Evolutionary conservation across 345 rosid species (phyloP), one percentile per base, ranked within the genome.

Genomic region (Cardamine chenopodiifolia): DNA sequence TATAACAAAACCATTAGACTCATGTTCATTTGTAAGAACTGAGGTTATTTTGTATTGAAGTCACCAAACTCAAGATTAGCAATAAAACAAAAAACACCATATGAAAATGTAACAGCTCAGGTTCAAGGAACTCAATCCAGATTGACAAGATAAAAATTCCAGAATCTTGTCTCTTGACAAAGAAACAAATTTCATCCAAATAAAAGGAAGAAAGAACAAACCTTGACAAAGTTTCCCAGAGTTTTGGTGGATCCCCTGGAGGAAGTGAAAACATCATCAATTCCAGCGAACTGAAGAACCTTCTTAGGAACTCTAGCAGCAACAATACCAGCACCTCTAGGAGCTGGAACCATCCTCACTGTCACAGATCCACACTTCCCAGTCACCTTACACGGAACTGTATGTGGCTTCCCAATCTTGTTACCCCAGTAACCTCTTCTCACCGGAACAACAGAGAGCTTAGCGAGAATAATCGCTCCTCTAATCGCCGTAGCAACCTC

Each of bases 351-450:
- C 97, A 91, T 89, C 78, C 97, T 77, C 17, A 90, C 96, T 0
- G 93, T 85, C 1, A 88, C 92, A 0, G 93, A 88, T 0, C 91
- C 94, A 74, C 93, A 90, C 84, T 90, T 90, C 1, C 94, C 90
- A 0, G 90, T 91, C 29, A 91, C 94, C 87, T 91, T 91, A 23
- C 94, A 90, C 6, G 94, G 95, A 32, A 89, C 90, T 0, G 97
- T 89, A 55, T 91, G 97, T 0, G 97, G 97, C 83, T 84, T 83
- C 22, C 94, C 97, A n/a, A 90, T 90, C 90, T 87, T 90, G 71
- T 90, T 90, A 3, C 97, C 97, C 94, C 94, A 89, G 73, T 90
- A 90, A 0, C 97, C 97, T 77, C 97, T 86, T 67, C 94, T 87
- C 62, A 90, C 92, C 0, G 97, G 92, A 4, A 90, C 86, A 35